phyloP scores from a whole-genome alignment of 2,329 filamentous ascomycete species.

The Thielaviopsis euricoi region DNA sequence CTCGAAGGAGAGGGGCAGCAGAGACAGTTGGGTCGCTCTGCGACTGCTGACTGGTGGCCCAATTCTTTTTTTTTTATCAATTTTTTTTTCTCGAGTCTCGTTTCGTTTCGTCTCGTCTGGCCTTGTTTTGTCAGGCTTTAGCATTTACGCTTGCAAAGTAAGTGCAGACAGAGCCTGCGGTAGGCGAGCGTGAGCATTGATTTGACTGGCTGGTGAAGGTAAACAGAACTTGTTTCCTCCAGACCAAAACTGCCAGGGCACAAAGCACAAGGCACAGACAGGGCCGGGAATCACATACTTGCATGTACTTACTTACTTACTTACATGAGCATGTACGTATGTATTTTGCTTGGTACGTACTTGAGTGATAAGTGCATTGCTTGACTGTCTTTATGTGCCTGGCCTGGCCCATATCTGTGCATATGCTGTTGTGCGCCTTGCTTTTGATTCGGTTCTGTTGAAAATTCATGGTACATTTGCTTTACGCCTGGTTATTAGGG shows the following conservation, averaged over 20 bases:
- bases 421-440: neutral
- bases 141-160: neutral
- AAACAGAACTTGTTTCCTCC: neutral
- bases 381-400: neutral
- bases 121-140: slow-evolving; percentile 2
- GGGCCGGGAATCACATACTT: neutral
- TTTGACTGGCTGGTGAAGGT: neutral
- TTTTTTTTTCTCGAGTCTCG: slow-evolving; percentile 1
- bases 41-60: neutral
- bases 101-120: slow-evolving; percentile 9
- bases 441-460: neutral
- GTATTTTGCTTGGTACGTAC: too few relatives aligned
- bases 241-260: neutral
- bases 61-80: neutral
- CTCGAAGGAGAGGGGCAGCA: neutral
- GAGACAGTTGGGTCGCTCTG: neutral
- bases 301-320: neutral
- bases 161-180: neutral
- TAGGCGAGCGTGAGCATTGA: neutral
- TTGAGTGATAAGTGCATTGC: too few relatives aligned
- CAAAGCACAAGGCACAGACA: neutral
- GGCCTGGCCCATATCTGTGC: too few relatives aligned
- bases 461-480: neutral
- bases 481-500: neutral
- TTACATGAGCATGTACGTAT: too few relatives aligned